phyloP scores from a whole-genome alignment of 495 filamentous ascomycete species.

The Massariosphaeria phaeospora region DNA sequence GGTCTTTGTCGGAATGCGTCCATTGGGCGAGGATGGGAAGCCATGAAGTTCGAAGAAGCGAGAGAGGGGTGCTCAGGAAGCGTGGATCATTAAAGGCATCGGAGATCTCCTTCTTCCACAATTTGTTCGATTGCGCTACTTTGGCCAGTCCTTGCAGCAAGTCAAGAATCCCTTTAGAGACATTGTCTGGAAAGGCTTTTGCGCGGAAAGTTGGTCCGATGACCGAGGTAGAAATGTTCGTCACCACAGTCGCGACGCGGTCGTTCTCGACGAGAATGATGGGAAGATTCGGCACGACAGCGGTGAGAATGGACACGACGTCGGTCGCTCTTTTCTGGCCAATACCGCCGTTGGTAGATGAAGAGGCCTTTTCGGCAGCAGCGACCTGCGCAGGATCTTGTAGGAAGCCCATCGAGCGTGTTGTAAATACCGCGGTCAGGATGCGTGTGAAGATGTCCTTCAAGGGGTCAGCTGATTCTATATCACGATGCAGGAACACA shows the following conservation, averaged over 20 bases:
- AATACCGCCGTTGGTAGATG: conserved; percentile 29
- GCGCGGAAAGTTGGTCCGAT: conserved; percentile 78
- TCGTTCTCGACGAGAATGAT: conserved; percentile 83
- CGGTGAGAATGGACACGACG: conserved; percentile 71
- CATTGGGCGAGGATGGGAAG: conserved; percentile 77
- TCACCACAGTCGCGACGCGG: conserved; percentile 68
- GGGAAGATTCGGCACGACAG: conserved; percentile 75
- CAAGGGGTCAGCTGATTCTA: conserved; percentile 21
- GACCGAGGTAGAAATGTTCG: conserved; percentile 74
- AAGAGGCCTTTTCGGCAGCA: conserved; percentile 21
- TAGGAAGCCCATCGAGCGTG: conserved; percentile 53
- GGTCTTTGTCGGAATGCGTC: conserved; percentile 78
- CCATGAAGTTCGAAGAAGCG: conserved; percentile 69
- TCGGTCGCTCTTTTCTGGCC: conserved; percentile 49
- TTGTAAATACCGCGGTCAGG: conserved; percentile 86
- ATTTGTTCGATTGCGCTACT: conserved; percentile 72
- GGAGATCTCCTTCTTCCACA: conserved; percentile 86
- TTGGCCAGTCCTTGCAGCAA: conserved; percentile 73
- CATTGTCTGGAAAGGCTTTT: conserved; percentile 81
- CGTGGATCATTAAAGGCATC: conserved; percentile 88
- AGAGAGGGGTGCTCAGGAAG: conserved; percentile 66
- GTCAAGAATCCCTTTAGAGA: conserved; percentile 63
- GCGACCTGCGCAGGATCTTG: conserved; percentile 28
- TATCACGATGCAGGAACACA: conserved; percentile 34
- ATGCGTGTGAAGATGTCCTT: conserved; percentile 86